phyloP scores from a whole-genome alignment of 441 rosid genomes.

The Corymbia calophylla region DNA sequence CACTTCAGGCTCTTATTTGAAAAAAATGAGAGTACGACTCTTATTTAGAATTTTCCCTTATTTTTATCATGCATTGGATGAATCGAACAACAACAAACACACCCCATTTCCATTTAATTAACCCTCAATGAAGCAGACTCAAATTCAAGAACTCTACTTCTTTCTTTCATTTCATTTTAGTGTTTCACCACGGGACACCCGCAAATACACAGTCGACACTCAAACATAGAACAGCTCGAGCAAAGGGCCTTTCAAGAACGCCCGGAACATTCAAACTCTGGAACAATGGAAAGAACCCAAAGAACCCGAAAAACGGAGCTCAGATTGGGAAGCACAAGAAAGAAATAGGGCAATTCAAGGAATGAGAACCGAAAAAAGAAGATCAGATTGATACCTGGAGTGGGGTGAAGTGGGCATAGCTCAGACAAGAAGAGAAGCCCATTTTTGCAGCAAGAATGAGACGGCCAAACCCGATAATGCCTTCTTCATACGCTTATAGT shows the following conservation, averaged over 20 bases:
- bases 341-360: neutral
- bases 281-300: neutral
- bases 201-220: neutral
- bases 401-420: constrained; percentile 24
- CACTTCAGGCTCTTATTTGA: too few relatives aligned
- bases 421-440: constrained; percentile 44
- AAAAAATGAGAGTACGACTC: too few relatives aligned
- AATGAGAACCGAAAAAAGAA: neutral
- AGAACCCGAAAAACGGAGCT: neutral
- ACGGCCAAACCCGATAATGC: constrained; percentile 7
- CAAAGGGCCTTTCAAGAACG: neutral
- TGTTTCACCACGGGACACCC: neutral
- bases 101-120: neutral
- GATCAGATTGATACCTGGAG: constrained; percentile 23
- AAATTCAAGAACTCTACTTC: neutral
- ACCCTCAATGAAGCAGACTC: neutral
- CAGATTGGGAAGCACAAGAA: neutral
- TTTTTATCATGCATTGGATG: neutral
- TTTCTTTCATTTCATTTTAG: neutral
- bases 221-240: neutral
- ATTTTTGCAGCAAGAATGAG: constrained; percentile 27
- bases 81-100: neutral
- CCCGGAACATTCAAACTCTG: neutral
- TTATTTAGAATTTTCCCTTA: neutral
- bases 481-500: constrained; percentile 31